Evolutionary conservation across 345 rosid species (phyloP).

Genomic region (Psidium friedrichsthalianum): DNA sequence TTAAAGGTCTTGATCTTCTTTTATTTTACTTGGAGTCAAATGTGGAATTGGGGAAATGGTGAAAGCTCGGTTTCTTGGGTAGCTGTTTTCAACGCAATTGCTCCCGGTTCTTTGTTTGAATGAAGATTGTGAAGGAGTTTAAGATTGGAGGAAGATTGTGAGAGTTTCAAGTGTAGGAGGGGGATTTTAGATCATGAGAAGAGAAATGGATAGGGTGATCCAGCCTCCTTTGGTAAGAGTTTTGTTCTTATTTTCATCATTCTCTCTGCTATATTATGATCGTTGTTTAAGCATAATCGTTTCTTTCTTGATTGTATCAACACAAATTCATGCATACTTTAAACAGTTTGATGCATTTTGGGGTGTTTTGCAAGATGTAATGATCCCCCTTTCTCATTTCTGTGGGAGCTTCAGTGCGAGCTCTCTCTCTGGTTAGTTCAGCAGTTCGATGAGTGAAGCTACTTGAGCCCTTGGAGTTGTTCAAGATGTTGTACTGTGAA

Average conservation of each 20-base stretch:
- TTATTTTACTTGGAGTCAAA: not conserved
- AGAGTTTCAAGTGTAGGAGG: constrained; percentile 7
- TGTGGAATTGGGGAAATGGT: not conserved
- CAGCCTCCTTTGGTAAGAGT: constrained; percentile 67
- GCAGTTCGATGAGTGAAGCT: not conserved
- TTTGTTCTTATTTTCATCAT: not conserved
- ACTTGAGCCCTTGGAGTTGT: not conserved
- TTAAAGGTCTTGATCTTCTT: not conserved
- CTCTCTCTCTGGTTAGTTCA: not conserved
- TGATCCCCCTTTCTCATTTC: not conserved
- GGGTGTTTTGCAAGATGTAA: not conserved
- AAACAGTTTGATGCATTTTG: not conserved
- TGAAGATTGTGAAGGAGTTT: constrained; percentile 1
- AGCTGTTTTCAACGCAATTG: constrained; percentile 1
- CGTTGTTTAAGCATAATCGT: not conserved
- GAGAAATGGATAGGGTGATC: constrained; percentile 46
- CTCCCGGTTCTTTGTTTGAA: not conserved
- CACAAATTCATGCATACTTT: not conserved
- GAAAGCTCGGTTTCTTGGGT: not conserved
- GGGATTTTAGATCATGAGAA: constrained; percentile 4
- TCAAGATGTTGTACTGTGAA: not conserved
- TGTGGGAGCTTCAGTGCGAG: not conserved
- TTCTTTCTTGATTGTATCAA: not conserved
- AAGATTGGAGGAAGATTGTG: constrained; percentile 13
- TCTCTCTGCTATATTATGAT: not conserved